A percentile compares a stretch with the other conserved stretches of the same genome.
Evolutionary conservation across 139 green algal genomes (phyloP).

Genomic region (Chlorella sp.): DNA sequence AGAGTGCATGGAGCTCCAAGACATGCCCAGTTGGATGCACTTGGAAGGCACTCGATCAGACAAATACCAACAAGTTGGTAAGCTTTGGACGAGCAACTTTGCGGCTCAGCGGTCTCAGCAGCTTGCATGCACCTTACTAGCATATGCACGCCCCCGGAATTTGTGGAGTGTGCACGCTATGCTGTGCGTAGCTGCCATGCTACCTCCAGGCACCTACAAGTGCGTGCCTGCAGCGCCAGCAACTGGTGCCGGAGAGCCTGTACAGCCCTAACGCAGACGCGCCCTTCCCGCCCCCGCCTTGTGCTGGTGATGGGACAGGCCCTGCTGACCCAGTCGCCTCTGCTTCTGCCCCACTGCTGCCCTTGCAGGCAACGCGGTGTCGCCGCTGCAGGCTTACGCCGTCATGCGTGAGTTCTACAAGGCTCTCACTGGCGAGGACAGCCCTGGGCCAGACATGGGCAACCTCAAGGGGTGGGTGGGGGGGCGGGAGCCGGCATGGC

Average conservation of each 20-base stretch:
- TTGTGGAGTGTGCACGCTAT: too few species aligned
- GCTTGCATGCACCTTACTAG: too few species aligned
- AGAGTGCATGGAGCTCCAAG: conserved; percentile 21
- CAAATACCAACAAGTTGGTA: conserved; percentile 14
- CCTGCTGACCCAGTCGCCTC: neutral
- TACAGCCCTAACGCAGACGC: too few species aligned
- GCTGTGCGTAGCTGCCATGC: too few species aligned
- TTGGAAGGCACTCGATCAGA: neutral
- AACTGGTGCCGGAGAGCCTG: too few species aligned
- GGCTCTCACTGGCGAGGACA: neutral
- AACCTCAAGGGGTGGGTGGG: neutral
- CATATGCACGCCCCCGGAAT: too few species aligned
- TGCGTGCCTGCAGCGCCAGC: too few species aligned
- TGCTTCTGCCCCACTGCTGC: neutral
- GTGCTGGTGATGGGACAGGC: too few species aligned
- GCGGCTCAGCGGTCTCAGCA: too few species aligned
- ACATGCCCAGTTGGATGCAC: neutral
- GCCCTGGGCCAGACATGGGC: neutral
- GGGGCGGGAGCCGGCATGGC: neutral
- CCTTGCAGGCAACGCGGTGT: conserved; percentile 22
- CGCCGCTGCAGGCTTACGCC: neutral
- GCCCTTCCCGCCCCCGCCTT: too few species aligned
- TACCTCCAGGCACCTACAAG: too few species aligned
- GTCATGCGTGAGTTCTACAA: neutral
- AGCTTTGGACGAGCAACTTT: too few species aligned